Conservation (phyloP, 2,329 filamentous ascomycete genomes). For the Colletotrichum sp. region DNA sequence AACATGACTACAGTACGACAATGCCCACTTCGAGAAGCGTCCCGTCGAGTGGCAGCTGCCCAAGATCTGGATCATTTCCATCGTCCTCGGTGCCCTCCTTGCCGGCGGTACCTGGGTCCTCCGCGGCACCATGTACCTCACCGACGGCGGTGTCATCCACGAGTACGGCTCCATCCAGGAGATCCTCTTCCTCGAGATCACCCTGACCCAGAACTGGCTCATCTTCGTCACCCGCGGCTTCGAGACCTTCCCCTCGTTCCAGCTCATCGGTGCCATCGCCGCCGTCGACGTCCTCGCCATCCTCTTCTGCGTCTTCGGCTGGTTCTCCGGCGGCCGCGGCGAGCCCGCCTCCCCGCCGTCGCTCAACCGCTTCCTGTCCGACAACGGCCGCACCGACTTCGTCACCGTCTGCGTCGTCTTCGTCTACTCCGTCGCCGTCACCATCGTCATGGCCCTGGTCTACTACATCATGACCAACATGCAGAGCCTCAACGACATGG, state of each 20-base stretch:
- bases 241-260: constrained; percentile 76
- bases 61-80: constrained; percentile 81
- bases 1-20: constrained; percentile 60
- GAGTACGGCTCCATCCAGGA: constrained; percentile 78
- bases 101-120: constrained; percentile 76
- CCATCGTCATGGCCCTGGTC: constrained; percentile 68
- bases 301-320: constrained; percentile 77
- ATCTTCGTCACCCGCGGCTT: constrained; percentile 79
- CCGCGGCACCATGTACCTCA: constrained; percentile 72
- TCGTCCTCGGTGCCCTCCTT: constrained; percentile 71
- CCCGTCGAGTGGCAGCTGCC: constrained; percentile 82
- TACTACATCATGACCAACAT: constrained; percentile 68
- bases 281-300: constrained; percentile 75
- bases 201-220: constrained; percentile 78
- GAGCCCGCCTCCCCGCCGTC: constrained; percentile 33
- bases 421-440: constrained; percentile 70
- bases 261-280: constrained; percentile 73
- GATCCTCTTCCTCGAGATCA: constrained; percentile 76
- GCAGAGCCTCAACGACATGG: constrained; percentile 63
- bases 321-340: constrained; percentile 62
- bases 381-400: constrained; percentile 48
- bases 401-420: constrained; percentile 70
- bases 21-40: constrained; percentile 75
- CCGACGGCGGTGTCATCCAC: constrained; percentile 74
- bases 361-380: constrained; percentile 36